These are phyloP conservation scores for Spatholobus suberectus DNA, from an alignment of 306 rosid genomes.

Conservation along the genomic window DNA sequence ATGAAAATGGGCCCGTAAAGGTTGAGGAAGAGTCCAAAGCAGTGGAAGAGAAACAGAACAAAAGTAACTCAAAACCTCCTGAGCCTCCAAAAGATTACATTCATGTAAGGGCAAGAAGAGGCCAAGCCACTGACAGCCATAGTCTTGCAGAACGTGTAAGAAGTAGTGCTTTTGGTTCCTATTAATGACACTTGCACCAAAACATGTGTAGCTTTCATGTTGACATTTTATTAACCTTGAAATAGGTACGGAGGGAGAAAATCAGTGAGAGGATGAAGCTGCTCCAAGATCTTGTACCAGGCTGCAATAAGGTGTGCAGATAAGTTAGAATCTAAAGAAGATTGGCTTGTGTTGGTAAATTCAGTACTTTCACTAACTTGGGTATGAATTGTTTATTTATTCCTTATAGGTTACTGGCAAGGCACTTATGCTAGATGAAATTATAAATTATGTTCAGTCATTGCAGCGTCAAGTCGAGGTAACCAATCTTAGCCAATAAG, in stretches of 20 bases:
- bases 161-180: slow-evolving; percentile 9
- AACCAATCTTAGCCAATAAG: slow-evolving; percentile 37
- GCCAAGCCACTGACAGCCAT: slow-evolving; percentile 99
- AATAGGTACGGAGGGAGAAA: slow-evolving; percentile 93
- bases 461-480: slow-evolving; percentile 99
- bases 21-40: slow-evolving; percentile 69
- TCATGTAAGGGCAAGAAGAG: slow-evolving; percentile 98
- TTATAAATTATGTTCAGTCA: slow-evolving; percentile 97
- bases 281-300: slow-evolving; percentile 97
- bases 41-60: slow-evolving; percentile 61
- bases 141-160: slow-evolving; percentile 98
- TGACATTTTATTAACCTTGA: slow-evolving; percentile 37
- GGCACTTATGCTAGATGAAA: slow-evolving; percentile 98
- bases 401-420: slow-evolving; percentile 83
- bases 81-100: slow-evolving; percentile 93
- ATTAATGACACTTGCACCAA: background rate
- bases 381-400: slow-evolving; percentile 14
- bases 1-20: slow-evolving; percentile 48
- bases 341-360: background rate
- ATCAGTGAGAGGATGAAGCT: slow-evolving; percentile 98
- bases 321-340: background rate
- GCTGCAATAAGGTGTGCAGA: slow-evolving; percentile 82
- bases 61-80: slow-evolving; percentile 64
- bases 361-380: slow-evolving; percentile 30
- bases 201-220: background rate